Evolutionary conservation across 108 stramenopile species (phyloP).

Genomic region (Seminavis robusta): DNA sequence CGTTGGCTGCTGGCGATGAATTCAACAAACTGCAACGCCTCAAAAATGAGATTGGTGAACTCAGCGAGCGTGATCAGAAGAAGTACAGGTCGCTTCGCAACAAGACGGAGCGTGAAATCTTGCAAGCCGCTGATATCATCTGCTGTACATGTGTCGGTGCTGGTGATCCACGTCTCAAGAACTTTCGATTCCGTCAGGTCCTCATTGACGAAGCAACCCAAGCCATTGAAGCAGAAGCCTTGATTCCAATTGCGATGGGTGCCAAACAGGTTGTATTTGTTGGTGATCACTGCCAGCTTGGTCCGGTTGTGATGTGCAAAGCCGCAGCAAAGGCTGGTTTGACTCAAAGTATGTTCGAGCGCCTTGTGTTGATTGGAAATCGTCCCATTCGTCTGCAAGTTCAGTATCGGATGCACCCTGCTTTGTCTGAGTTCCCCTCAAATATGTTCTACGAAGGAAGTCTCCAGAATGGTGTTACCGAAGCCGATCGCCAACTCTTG

Average conservation of each 20-base stretch:
- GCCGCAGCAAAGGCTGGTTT: constrained; percentile 94
- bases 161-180: constrained; percentile 94
- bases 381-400: constrained; percentile 97
- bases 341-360: constrained; percentile 94
- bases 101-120: constrained; percentile 89
- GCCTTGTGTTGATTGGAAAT: constrained; percentile 91
- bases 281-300: constrained; percentile 99
- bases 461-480: constrained; percentile 96
- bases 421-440: constrained; percentile 96
- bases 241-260: constrained; percentile 96
- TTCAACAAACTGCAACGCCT: constrained; percentile 90
- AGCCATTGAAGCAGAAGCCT: constrained; percentile 96
- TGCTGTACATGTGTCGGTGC: constrained; percentile 98
- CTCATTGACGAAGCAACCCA: constrained; percentile 99
- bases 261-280: constrained; percentile 97
- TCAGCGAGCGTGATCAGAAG: constrained; percentile 88
- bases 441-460: constrained; percentile 99
- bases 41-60: constrained; percentile 94
- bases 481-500: constrained; percentile 86
- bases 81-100: constrained; percentile 78
- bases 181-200: constrained; percentile 95
- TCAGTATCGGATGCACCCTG: constrained; percentile 99
- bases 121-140: constrained; percentile 98
- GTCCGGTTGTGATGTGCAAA: constrained; percentile 98
- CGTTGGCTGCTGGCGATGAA: constrained; percentile 82